A percentile compares a stretch with the other conserved stretches of the same genome.
Conservation (phyloP, 2,329 filamentous ascomycete species). For the Bertia moriformis region DNA sequence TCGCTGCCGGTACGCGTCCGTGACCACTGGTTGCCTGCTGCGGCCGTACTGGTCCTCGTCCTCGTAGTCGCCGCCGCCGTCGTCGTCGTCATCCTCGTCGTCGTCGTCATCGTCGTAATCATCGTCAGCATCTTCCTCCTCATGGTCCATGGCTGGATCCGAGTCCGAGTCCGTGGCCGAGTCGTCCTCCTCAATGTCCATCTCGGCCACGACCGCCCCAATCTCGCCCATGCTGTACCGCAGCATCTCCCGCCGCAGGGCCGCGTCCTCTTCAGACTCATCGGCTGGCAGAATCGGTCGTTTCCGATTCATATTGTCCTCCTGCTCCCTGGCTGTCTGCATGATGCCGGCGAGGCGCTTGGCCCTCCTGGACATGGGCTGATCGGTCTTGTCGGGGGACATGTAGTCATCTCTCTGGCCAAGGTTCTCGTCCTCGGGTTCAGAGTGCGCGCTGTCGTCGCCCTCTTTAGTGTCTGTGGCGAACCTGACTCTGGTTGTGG, state of each 20-base stretch:
- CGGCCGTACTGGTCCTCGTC: slow-evolving; percentile 67
- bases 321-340: slow-evolving; percentile 37
- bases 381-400: slow-evolving; percentile 9
- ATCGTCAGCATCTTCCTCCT: slow-evolving; percentile 24
- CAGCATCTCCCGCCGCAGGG: slow-evolving; percentile 74
- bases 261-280: slow-evolving; percentile 69
- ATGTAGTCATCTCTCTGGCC: slow-evolving; percentile 9
- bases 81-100: slow-evolving; percentile 34
- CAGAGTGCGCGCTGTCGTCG: background rate
- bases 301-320: slow-evolving; percentile 25
- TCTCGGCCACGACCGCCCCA: slow-evolving; percentile 79
- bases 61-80: slow-evolving; percentile 39
- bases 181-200: slow-evolving; percentile 60
- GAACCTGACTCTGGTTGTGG: no score
- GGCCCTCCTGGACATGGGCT: slow-evolving; percentile 21
- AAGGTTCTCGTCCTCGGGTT: background rate
- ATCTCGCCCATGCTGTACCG: slow-evolving; percentile 79
- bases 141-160: slow-evolving; percentile 33
- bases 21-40: slow-evolving; percentile 50
- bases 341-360: slow-evolving; percentile 40
- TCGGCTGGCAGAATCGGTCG: slow-evolving; percentile 50
- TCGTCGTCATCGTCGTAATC: slow-evolving; percentile 39
- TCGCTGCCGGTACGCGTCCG: slow-evolving; percentile 60
- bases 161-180: slow-evolving; percentile 35
- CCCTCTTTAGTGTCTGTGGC: no score